Conservation (phyloP, 768 basidiomycete genomes). For the Trametes gibbosa region DNA sequence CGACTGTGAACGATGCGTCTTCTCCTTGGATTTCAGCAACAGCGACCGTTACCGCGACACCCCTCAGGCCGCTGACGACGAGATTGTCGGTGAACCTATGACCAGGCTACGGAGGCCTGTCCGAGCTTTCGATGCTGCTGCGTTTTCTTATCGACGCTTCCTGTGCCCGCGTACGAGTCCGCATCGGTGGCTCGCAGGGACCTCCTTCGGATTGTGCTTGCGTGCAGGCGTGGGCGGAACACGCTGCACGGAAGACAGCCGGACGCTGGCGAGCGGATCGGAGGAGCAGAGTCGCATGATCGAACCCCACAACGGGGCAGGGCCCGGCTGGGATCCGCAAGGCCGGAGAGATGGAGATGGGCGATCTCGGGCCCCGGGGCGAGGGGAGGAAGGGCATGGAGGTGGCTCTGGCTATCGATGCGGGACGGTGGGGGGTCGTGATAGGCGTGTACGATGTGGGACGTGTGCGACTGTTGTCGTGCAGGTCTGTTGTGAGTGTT, state of each 20-base stretch:
- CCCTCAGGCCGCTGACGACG: too few species aligned
- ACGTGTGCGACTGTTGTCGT: not conserved
- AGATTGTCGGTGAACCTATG: too few species aligned
- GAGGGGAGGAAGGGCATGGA: not conserved
- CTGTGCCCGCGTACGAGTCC: too few species aligned
- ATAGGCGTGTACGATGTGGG: slow-evolving; percentile 8
- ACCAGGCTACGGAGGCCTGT: too few species aligned
- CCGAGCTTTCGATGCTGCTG: too few species aligned
- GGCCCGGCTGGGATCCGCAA: not conserved
- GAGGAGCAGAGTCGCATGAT: not conserved
- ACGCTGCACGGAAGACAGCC: not conserved
- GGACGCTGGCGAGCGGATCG: not conserved
- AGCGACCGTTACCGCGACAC: too few species aligned
- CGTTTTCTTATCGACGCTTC: too few species aligned
- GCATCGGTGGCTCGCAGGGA: too few species aligned
- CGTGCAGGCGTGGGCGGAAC: not conserved
- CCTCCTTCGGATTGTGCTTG: not conserved
- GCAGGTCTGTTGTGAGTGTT: slow-evolving; percentile 3
- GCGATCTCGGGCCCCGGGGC: slow-evolving; percentile 1
- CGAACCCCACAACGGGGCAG: slow-evolving; percentile 2
- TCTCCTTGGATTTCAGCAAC: too few species aligned
- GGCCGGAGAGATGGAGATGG: not conserved
- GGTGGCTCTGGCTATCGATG: not conserved
- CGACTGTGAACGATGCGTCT: too few species aligned
- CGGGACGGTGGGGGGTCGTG: not conserved